Evolutionary conservation across 2,329 filamentous ascomycete species (phyloP).

Genomic region (Penicillium sclerotiorum): DNA sequence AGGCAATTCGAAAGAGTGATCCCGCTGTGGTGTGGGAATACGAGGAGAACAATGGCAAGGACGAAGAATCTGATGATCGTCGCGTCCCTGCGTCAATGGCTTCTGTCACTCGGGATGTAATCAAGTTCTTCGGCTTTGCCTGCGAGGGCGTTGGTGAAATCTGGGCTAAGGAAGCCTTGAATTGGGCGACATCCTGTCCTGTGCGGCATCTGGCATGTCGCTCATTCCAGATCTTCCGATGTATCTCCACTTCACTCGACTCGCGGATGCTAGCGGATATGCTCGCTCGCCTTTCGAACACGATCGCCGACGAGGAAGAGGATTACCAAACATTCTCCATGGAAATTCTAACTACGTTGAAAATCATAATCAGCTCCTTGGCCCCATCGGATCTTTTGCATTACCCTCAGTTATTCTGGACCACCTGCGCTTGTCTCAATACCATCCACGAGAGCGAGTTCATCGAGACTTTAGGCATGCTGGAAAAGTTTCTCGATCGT

Average conservation of each 20-base stretch:
- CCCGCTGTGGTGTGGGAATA: constrained; percentile 88
- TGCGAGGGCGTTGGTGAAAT: constrained; percentile 87
- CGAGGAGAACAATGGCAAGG: constrained; percentile 82
- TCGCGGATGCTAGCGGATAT: constrained; percentile 96
- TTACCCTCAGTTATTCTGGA: constrained; percentile 98
- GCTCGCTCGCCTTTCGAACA: constrained; percentile 92
- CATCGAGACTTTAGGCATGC: constrained; percentile 85
- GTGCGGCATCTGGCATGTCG: constrained; percentile 93
- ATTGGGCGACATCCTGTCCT: constrained; percentile 95
- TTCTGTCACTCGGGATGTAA: constrained; percentile 75
- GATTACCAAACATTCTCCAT: constrained; percentile 97
- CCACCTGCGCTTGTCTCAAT: constrained; percentile 91
- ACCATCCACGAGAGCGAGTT: constrained; percentile 97
- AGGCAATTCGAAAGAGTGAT: constrained; percentile 82
- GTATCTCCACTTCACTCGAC: constrained; percentile 86
- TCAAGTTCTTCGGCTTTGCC: constrained; percentile 80
- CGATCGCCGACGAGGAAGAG: constrained; percentile 89
- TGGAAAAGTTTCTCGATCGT: constrained; percentile 82
- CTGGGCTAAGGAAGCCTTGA: constrained; percentile 86
- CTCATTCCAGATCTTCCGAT: constrained; percentile 96
- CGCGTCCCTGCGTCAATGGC: constrained; percentile 89
- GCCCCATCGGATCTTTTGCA: constrained; percentile 76
- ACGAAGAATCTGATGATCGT: constrained; percentile 70
- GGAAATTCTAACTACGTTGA: constrained; percentile 93
- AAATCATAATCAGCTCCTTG: constrained; percentile 85